Conservation (phyloP, 768 basidiomycete species). For the Cubamyces lactineus region DNA sequence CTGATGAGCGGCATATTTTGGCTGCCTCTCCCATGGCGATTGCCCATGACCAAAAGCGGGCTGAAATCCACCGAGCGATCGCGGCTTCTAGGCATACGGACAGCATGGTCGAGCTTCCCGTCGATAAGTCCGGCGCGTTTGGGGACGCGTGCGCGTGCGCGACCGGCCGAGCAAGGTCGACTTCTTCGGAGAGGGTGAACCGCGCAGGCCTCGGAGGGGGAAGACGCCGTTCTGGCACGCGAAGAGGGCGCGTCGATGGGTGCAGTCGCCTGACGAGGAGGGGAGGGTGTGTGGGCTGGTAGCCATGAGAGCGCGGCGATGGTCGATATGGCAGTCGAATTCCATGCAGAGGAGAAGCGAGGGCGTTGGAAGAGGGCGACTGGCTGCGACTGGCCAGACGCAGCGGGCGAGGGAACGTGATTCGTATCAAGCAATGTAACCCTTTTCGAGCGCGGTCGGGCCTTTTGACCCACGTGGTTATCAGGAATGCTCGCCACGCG, state of each 20-base stretch:
- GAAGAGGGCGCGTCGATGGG: background rate
- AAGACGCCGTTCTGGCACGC: conserved; percentile 10
- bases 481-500: conserved; percentile 26
- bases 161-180: background rate
- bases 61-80: conserved; percentile 15
- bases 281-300: background rate
- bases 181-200: background rate
- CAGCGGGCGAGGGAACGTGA: conserved; percentile 15
- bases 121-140: conserved; percentile 9
- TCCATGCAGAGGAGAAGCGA: conserved; percentile 11
- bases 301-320: conserved; percentile 20
- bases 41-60: conserved; percentile 17
- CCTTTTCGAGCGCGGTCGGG: conserved; percentile 20
- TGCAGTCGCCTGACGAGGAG: conserved; percentile 1
- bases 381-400: background rate
- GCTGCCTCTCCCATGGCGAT: conserved; percentile 12
- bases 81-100: conserved; percentile 15
- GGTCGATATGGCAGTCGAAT: conserved; percentile 19
- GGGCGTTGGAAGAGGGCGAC: conserved; percentile 1
- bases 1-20: conserved; percentile 2
- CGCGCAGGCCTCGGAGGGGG: conserved; percentile 14
- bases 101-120: background rate
- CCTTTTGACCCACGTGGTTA: conserved; percentile 26
- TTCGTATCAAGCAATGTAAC: conserved; percentile 26
- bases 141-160: background rate